phyloP scores from a whole-genome alignment of 139 green algal species.

The Nannochloris sp. region DNA sequence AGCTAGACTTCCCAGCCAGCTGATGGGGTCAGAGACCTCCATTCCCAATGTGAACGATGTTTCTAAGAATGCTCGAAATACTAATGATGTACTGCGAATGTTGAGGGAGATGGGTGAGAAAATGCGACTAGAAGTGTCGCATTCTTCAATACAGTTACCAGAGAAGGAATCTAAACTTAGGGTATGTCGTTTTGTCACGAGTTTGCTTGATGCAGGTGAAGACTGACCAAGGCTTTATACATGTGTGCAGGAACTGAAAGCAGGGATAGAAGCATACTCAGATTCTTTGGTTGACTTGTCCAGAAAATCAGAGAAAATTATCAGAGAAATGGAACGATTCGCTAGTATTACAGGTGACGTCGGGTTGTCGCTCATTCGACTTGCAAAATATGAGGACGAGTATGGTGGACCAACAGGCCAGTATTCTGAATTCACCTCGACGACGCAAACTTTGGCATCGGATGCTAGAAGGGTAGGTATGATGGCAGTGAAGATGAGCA shows the following conservation, averaged over 20 bases:
- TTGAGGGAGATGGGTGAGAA: conserved; percentile 58
- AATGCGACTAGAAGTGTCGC: conserved; percentile 24
- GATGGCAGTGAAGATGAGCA: conserved; percentile 28
- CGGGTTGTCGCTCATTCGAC: conserved; percentile 54
- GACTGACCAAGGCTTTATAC: background rate
- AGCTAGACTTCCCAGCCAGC: conserved; percentile 54
- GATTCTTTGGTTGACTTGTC: conserved; percentile 39
- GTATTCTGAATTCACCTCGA: conserved; percentile 34
- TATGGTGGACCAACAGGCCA: conserved; percentile 24
- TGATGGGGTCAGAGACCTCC: conserved; percentile 48
- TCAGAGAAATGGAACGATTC: conserved; percentile 54
- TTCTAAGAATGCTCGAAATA: conserved; percentile 41
- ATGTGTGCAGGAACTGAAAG: conserved; percentile 20
- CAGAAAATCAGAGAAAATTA: conserved; percentile 46
- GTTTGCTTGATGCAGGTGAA: background rate
- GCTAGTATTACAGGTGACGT: conserved; percentile 45
- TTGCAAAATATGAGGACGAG: conserved; percentile 59
- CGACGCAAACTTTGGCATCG: conserved; percentile 23
- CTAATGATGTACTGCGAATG: conserved; percentile 54
- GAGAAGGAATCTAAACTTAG: conserved; percentile 31
- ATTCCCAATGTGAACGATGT: conserved; percentile 56
- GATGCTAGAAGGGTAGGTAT: conserved; percentile 26
- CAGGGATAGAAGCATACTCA: conserved; percentile 33
- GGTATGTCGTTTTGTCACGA: background rate
- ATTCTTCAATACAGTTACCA: conserved; percentile 18